Evolutionary conservation across 2,329 filamentous ascomycete species (phyloP).

Genomic region (Clonostachys solani): DNA sequence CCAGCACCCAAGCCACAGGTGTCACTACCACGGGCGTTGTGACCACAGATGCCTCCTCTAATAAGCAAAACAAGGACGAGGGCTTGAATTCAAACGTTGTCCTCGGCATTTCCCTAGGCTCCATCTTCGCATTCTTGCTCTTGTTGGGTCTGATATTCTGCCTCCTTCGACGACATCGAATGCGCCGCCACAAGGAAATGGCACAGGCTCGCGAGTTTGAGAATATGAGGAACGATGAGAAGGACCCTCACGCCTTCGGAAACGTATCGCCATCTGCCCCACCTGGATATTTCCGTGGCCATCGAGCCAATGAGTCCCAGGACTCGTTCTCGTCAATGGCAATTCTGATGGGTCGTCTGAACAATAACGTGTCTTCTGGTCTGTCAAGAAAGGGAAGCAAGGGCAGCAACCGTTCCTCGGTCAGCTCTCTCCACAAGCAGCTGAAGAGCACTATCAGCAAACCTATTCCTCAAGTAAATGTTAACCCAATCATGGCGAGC

Average conservation of each 20-base stretch:
- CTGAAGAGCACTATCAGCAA: constrained; percentile 60
- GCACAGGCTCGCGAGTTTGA: constrained; percentile 8
- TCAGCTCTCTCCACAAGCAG: constrained; percentile 55
- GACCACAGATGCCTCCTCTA: constrained; percentile 11
- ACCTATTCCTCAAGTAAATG: constrained; percentile 44
- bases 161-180: constrained; percentile 44
- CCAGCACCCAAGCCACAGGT: constrained; percentile 9
- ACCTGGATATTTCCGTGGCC: constrained; percentile 39
- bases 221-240: constrained; percentile 41
- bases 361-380: constrained; percentile 32
- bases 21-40: constrained; percentile 5
- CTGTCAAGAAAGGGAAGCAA: constrained; percentile 52
- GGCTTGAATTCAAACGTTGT: constrained; percentile 49
- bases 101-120: constrained; percentile 76
- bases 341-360: constrained; percentile 61
- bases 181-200: constrained; percentile 46
- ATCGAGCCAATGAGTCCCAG: constrained; percentile 47
- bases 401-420: constrained; percentile 42
- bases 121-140: constrained; percentile 69
- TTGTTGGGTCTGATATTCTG: constrained; percentile 71
- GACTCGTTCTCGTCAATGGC: constrained; percentile 60
- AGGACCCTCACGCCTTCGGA: constrained; percentile 44
- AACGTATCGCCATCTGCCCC: constrained; percentile 32
- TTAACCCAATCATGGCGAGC: constrained; percentile 24
- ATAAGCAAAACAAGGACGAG: constrained; percentile 18